These are phyloP conservation scores for Saccharomycopsis phalli DNA, from an alignment of 1,139 yeast species.

Conservation along the genomic window DNA sequence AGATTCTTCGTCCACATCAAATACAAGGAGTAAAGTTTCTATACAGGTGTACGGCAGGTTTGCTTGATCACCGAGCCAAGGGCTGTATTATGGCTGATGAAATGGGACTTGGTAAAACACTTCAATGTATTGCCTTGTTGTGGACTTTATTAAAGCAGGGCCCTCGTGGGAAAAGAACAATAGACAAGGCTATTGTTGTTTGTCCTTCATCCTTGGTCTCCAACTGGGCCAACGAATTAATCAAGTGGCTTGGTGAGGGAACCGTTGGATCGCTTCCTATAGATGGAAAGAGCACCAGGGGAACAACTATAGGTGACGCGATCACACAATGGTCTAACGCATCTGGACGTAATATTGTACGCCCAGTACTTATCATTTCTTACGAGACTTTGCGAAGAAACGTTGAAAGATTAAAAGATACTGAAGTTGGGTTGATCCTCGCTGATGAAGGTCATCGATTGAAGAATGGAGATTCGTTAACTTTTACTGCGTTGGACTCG, in stretches of 20 bases:
- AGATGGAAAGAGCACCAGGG: constrained; percentile 76
- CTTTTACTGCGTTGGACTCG: constrained; percentile 81
- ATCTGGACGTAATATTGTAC: constrained; percentile 75
- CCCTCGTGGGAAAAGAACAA: constrained; percentile 79
- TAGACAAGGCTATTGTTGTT: constrained; percentile 84
- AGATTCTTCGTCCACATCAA: constrained; percentile 90
- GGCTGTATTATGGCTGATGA: constrained; percentile 99
- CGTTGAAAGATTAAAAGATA: constrained; percentile 63
- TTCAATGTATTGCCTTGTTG: constrained; percentile 86
- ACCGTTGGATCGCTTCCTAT: constrained; percentile 81
- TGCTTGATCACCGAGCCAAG: constrained; percentile 75
- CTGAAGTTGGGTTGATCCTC: constrained; percentile 79
- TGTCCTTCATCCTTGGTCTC: constrained; percentile 93
- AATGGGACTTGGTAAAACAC: constrained; percentile 95
- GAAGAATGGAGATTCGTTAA: constrained; percentile 89
- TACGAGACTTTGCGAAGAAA: constrained; percentile 90
- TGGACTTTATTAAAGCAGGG: constrained; percentile 91
- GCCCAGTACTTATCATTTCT: constrained; percentile 92
- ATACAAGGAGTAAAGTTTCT: constrained; percentile 90
- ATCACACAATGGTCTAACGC: constrained; percentile 86
- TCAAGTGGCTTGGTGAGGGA: constrained; percentile 94
- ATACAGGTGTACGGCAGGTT: constrained; percentile 84
- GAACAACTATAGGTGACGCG: constrained; percentile 58
- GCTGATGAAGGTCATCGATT: constrained; percentile 97
- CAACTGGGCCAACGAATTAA: constrained; percentile 96